A percentile compares a stretch with the other conserved stretches of the same genome.
phyloP scores from a whole-genome alignment of 179 eudicot genomes.

The Sideroxylon spinosum region DNA sequence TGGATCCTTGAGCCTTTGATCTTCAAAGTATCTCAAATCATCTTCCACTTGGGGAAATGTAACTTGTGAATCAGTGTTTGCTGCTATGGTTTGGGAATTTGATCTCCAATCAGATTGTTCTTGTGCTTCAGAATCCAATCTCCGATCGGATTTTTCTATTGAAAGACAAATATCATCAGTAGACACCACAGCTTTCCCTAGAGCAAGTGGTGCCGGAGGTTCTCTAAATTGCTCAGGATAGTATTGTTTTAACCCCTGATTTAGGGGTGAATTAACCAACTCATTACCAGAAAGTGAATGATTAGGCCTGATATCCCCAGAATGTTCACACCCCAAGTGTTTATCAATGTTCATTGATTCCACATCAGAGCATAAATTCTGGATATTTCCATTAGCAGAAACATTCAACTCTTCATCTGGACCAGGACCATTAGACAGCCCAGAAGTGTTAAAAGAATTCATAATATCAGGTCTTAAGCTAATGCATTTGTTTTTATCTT shows the following conservation, averaged over 20 bases:
- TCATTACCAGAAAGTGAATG: constrained; percentile 33
- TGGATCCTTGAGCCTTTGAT: constrained; percentile 57
- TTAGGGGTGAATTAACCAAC: constrained; percentile 19
- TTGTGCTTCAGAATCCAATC: constrained; percentile 13
- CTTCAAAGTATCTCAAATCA: constrained; percentile 41
- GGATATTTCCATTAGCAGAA: constrained; percentile 27
- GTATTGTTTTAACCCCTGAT: constrained; percentile 24
- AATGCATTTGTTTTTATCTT: constrained; percentile 19
- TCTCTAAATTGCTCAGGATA: constrained; percentile 37
- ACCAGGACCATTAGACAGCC: constrained; percentile 19
- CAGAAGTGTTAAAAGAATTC: constrained; percentile 19
- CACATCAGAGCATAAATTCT: constrained; percentile 37
- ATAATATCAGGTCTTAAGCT: constrained; percentile 11
- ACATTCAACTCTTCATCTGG: constrained; percentile 27
- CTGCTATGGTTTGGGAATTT: constrained; percentile 17
- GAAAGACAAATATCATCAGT: constrained; percentile 23
- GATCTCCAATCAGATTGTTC: constrained; percentile 18
- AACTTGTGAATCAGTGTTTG: constrained; percentile 26
- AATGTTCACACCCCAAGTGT: constrained; percentile 22
- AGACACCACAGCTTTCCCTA: constrained; percentile 23
- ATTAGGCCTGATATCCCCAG: constrained; percentile 24
- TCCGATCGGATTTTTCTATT: constrained; percentile 17
- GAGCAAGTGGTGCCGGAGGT: constrained; percentile 24
- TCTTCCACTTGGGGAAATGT: constrained; percentile 36
- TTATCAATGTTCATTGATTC: constrained; percentile 36